Conservation (phyloP, 768 basidiomycete species). For the Strobilomyces dryophilus region DNA sequence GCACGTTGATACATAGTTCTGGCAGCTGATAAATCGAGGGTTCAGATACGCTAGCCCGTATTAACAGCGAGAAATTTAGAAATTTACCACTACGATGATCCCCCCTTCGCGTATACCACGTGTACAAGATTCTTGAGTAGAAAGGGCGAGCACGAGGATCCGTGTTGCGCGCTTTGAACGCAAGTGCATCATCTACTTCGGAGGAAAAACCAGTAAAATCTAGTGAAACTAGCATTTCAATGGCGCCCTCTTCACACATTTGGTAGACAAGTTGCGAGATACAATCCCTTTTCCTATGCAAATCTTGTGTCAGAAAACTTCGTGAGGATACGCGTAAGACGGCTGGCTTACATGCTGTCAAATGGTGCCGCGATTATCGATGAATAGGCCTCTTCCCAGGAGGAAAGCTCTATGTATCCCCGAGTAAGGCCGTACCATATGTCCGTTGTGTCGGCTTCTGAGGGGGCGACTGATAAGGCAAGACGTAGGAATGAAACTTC, state of each 20-base stretch:
- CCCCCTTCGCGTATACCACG: slow-evolving; percentile 84
- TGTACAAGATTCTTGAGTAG: slow-evolving; percentile 90
- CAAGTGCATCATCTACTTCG: slow-evolving; percentile 83
- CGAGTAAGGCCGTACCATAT: slow-evolving; percentile 79
- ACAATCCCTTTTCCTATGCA: slow-evolving; percentile 71
- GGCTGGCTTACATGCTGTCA: slow-evolving; percentile 65
- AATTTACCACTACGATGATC: slow-evolving; percentile 88
- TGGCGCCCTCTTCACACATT: slow-evolving; percentile 89
- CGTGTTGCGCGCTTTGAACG: slow-evolving; percentile 91
- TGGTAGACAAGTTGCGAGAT: slow-evolving; percentile 78
- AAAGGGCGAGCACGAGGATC: slow-evolving; percentile 82
- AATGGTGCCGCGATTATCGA: slow-evolving; percentile 71
- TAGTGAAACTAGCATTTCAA: slow-evolving; percentile 72
- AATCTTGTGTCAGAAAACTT: slow-evolving; percentile 7
- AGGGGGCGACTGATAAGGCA: slow-evolving; percentile 67
- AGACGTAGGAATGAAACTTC: slow-evolving; percentile 75
- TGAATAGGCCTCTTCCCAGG: slow-evolving; percentile 87
- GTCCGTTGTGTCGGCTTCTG: slow-evolving; percentile 51
- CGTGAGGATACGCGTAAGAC: slow-evolving; percentile 3
- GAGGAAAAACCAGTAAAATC: slow-evolving; percentile 82
- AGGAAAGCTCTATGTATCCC: slow-evolving; percentile 65
- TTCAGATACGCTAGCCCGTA: slow-evolving; percentile 15
- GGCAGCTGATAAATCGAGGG: slow-evolving; percentile 56
- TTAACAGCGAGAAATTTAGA: slow-evolving; percentile 9
- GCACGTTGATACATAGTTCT: slow-evolving; percentile 92